phyloP scores from a whole-genome alignment of 352 stramenopile species.

The Globisporangium recalcitrans region DNA sequence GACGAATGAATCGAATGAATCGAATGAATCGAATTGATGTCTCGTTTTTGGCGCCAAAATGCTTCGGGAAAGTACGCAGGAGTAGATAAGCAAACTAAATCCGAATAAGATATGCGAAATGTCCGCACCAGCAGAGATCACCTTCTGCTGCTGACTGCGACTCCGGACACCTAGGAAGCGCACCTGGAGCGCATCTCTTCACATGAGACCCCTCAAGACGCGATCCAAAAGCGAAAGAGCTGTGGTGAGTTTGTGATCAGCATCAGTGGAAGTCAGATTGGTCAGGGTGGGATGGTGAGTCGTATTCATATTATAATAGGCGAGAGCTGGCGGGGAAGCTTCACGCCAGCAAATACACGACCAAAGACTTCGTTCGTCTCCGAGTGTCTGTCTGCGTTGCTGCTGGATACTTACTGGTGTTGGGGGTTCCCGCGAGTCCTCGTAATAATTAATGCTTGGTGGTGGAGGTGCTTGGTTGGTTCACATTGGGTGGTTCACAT shows the following conservation, averaged over 20 bases:
- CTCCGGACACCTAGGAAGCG: too few relatives aligned
- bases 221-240: too few relatives aligned
- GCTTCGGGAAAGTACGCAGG: neutral
- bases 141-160: too few relatives aligned
- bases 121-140: too few relatives aligned
- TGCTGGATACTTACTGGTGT: neutral
- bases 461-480: neutral
- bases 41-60: conserved; percentile 7
- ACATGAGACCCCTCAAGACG: neutral
- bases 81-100: neutral
- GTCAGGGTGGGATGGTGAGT: neutral
- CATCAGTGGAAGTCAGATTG: neutral
- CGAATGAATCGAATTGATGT: neutral
- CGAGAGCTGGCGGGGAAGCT: neutral
- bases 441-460: conserved; percentile 15
- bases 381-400: neutral
- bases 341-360: neutral
- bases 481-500: neutral
- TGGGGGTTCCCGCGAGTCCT: conserved; percentile 3
- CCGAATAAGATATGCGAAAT: too few relatives aligned
- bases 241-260: neutral
- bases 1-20: too few relatives aligned
- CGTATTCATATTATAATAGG: conserved; percentile 10
- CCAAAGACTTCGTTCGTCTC: neutral
- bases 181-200: neutral